Conservation (phyloP, 345 rosid genomes). For the Aquilaria yunnanensis region DNA sequence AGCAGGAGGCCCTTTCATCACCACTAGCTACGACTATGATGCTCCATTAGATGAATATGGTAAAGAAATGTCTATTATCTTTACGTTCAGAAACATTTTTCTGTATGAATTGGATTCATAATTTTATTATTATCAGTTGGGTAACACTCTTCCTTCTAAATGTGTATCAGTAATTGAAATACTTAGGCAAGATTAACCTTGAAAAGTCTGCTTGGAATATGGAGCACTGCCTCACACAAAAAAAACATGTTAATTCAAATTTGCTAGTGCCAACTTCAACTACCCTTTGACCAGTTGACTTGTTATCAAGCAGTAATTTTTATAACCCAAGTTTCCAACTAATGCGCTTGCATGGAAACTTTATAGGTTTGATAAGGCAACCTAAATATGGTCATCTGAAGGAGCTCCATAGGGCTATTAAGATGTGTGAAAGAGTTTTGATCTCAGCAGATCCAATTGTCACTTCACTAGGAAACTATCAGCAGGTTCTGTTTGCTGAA, state of each 20-base stretch:
- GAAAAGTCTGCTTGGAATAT: too few relatives aligned
- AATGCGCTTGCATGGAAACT: slow-evolving; percentile 10
- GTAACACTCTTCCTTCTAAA: not conserved
- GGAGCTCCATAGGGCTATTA: slow-evolving; percentile 92
- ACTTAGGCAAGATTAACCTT: too few relatives aligned
- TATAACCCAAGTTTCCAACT: slow-evolving; percentile 6
- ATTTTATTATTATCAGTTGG: too few relatives aligned
- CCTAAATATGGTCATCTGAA: slow-evolving; percentile 96
- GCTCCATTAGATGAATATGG: slow-evolving; percentile 99
- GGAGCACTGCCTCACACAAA: too few relatives aligned
- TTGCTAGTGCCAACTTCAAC: not conserved
- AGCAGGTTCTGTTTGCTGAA: slow-evolving; percentile 49
- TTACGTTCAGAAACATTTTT: not conserved
- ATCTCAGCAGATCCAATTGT: slow-evolving; percentile 77
- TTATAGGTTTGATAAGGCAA: slow-evolving; percentile 81
- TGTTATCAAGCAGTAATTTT: not conserved
- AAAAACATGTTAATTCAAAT: not conserved
- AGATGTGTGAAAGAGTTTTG: slow-evolving; percentile 88
- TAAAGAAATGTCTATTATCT: slow-evolving; percentile 22
- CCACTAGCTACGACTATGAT: slow-evolving; percentile 97
- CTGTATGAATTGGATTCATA: not conserved
- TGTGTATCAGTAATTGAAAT: not conserved
- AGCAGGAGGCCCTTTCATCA: slow-evolving; percentile 97
- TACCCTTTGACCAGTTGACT: not conserved
- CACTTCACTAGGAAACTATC: slow-evolving; percentile 76